Evolutionary conservation across 345 rosid genomes (phyloP), one percentile per base, ranked within the genome.

Genomic region (Rhodamnia argentea): DNA sequence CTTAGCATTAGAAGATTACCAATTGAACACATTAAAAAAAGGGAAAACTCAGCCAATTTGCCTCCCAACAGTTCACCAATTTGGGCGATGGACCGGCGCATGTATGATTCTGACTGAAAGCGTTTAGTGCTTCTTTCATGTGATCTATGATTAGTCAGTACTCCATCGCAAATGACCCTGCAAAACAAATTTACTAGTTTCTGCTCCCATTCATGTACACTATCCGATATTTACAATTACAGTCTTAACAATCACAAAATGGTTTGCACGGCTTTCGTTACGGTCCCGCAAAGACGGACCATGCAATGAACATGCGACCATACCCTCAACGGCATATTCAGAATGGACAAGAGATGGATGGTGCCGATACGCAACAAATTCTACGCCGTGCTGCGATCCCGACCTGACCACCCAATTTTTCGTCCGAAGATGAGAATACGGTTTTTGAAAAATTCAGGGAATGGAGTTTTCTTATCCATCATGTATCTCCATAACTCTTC

Each of bases 291-390:
- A 84, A 95, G 93, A 82, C 95, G 88, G 86, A 96, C 88, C 0
- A 93, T 70, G 83, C 95, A 91, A 85, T 95, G 93, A 52, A 94
- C 13, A 90, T 95, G 95, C 53, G 98, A 92, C 98, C 99, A 96
- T n/a, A 86, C 92, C 86, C 91, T 91, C 86, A 96, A 95, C 96
- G 1, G 96, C 95, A 86, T 91, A 96, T 62, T 95, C 96, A 29
- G 99, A 93, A 90, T 96, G 99, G 70, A 97, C 99, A 81, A 95
- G 89, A 82, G 96, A 92, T 0, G 99, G 99, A 87, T 95, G 97
- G 84, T 97, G 98, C 29, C 91, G 91, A 84, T 97, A 95, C 2
- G 95, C 98, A 78, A 94, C 98, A 81, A 90, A 95, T 84, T 97
- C 96, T 50, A 94, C 96, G 55, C 98, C 98, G 86, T 93, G 96